Base-by-base conservation (phyloP, 331 rosid species). In the Rosa hybrid region DNA sequence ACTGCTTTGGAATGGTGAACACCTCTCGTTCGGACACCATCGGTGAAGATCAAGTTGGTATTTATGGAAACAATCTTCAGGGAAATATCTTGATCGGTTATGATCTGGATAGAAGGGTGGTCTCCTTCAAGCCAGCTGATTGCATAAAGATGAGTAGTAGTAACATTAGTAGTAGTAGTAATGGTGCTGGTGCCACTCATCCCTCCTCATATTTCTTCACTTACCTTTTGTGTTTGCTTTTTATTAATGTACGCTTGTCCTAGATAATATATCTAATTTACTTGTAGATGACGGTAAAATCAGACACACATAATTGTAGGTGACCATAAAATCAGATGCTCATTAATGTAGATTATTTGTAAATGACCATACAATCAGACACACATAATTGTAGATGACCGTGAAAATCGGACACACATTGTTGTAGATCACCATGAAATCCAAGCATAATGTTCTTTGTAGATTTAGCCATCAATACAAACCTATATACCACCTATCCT, bases 61-160 rank as follows among this genome's bases (percentile, higher is more conserved):
- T 85, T 27, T 87, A 78, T 82, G 94, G 94, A 60, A 87, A 81
- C 42, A 87, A 83, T 62, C 90, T 88, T 71, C 92, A 90, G 53
- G 80, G 88, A 8, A 87, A 90, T 77, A 57, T 78, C 75, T 63
- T 87, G 79, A 86, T 88, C 67, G 91, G 94, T 18, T 88, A 78
- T 79, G 91, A 88, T 72, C 60, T 87, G 17, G 92, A 88, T 17
- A 68, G 5, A 60, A 86, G 17, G 77, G 62, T 44, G 0, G 74
- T 85, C 59, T 87, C 94, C 44, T 90, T 88, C 72, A 87, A 90
- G 76, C 85, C 88, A 67, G 82, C 89, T 10, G 90, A 90, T 84
- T 88, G 92, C 80, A 75, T 83, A 63, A 85, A 71, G 12, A n/a
- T 57, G 12, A 16, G 7, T 53, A 53, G n/a, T 53, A 54, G n/a